Percentiles rank a stretch among this genome's conserved stretches.
These are phyloP conservation scores for Alternaria sp. DNA, from an alignment of 2,329 filamentous ascomycete genomes.

Conservation along the genomic window DNA sequence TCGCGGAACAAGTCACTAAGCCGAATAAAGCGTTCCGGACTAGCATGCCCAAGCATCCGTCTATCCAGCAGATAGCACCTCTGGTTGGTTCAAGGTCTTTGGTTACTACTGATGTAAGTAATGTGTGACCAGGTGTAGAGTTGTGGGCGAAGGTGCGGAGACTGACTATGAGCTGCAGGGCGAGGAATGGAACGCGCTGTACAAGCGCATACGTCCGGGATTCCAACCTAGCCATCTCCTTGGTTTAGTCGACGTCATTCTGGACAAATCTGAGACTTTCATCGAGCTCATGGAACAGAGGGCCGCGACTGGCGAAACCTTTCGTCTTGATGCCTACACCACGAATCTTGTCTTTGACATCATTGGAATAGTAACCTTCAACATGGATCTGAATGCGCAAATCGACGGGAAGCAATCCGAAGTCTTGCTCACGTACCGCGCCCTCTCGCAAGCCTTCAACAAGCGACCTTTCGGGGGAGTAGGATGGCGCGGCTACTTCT, in stretches of 20 bases:
- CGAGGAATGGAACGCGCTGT: not conserved
- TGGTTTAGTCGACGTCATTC: constrained; percentile 21
- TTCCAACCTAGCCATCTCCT: constrained; percentile 22
- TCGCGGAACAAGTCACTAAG: constrained; percentile 25
- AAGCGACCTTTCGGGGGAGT: constrained; percentile 16
- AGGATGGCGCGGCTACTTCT: constrained; percentile 21
- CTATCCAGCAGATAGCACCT: constrained; percentile 19
- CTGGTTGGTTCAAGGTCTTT: constrained; percentile 23
- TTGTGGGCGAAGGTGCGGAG: accelerated
- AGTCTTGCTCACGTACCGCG: constrained; percentile 22
- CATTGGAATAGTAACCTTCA: constrained; percentile 26
- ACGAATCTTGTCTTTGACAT: constrained; percentile 29
- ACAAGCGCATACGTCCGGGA: constrained; percentile 22
- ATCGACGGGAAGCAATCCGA: constrained; percentile 17
- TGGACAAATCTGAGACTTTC: constrained; percentile 36
- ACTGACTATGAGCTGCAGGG: not conserved
- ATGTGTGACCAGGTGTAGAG: not conserved
- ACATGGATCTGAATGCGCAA: constrained; percentile 24
- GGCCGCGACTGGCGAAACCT: constrained; percentile 9
- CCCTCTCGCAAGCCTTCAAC: constrained; percentile 23
- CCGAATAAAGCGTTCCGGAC: constrained; percentile 15
- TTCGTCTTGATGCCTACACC: constrained; percentile 19
- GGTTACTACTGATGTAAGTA: constrained; percentile 24
- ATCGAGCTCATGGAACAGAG: constrained; percentile 23
- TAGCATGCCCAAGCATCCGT: constrained; percentile 26